These are phyloP conservation scores for Vitis hybrid DNA, from an alignment of 177 flowering plant species.

Conservation along the genomic window DNA sequence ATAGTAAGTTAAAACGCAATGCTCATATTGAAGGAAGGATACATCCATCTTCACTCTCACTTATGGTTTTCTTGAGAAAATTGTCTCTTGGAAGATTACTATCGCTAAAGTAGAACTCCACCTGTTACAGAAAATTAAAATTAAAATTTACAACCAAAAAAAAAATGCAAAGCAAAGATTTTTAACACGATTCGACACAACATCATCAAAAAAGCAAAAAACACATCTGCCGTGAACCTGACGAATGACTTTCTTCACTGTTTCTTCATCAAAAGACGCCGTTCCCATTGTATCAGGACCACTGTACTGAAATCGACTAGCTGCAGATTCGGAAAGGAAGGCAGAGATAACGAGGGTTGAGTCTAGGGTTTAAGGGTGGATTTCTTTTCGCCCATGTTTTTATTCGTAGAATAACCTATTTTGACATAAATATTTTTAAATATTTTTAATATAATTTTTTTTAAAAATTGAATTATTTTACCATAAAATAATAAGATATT, in stretches of 20 bases:
- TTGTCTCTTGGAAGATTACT: slow-evolving; percentile 83
- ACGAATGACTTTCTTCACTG: slow-evolving; percentile 65
- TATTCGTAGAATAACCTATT: not conserved
- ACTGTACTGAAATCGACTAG: too few relatives aligned
- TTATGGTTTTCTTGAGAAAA: slow-evolving; percentile 59
- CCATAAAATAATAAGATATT: not conserved
- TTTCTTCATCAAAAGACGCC: slow-evolving; percentile 53
- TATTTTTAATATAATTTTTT: not conserved
- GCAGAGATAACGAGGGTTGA: not conserved
- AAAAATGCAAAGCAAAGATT: not conserved
- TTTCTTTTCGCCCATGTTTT: too few relatives aligned
- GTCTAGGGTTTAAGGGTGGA: too few relatives aligned
- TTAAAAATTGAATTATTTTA: too few relatives aligned
- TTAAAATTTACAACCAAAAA: not conserved
- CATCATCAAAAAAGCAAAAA: not conserved
- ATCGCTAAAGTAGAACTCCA: slow-evolving; percentile 91
- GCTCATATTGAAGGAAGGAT: slow-evolving; percentile 34
- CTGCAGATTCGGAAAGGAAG: not conserved
- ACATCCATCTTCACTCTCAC: slow-evolving; percentile 79
- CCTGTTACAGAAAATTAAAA: slow-evolving; percentile 35
- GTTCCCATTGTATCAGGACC: slow-evolving; percentile 45
- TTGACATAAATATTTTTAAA: too few relatives aligned
- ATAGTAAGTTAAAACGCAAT: too few relatives aligned
- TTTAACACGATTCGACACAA: not conserved
- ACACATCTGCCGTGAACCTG: slow-evolving; percentile 42